Base-by-base conservation (phyloP, 345 rosid species). In the Arabidopsis suecica region DNA sequence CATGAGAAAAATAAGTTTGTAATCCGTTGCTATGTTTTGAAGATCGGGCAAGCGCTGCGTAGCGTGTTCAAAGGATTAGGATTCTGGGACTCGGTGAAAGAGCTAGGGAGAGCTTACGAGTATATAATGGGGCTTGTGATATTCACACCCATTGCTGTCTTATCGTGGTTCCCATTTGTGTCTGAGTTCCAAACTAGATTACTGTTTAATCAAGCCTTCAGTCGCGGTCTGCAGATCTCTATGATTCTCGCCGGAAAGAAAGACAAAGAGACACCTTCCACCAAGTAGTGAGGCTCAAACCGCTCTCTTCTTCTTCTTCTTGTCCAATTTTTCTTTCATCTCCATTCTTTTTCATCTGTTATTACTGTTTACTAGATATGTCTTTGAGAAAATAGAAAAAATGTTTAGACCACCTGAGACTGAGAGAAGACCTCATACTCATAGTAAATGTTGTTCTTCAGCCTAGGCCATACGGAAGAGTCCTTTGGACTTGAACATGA, bases 171-270 rank as follows among this genome's bases (percentile, higher is more conserved):
- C 84, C 96, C 99, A 1, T 93, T 96, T 25, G 93, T 93, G 7
- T 90, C 88, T 1, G 98, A 91, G 82, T 76, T 96, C 82, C 99
- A 96, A 74, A 83, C 91, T 5, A 90, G 99, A 9, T 72, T 93
- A 73, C 91, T 96, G 42, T 96, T 95, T 86, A 93, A 95, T 80
- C 99, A 91, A 78, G 99, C 99, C 34, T 83, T 95, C 48, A 89
- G 99, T 61, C 88, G 95, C 84, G 98, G 99, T 69, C 86, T 95
- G 56, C 96, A 88, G 82, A 96, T 93, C 65, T 89, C 99, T 20
- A 88, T 86, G 94, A 93, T 96, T 86, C 90, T 85, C 0, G 61
- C 87, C 0, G 86, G 98, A 11, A 88, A 65, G 82, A 83, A 85
- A 82, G 94, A 90, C 56, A 78, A 78, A 72, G 77, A 65, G 4